phyloP scores from a whole-genome alignment of 441 rosid genomes.

The Gossypium gossypioides region DNA sequence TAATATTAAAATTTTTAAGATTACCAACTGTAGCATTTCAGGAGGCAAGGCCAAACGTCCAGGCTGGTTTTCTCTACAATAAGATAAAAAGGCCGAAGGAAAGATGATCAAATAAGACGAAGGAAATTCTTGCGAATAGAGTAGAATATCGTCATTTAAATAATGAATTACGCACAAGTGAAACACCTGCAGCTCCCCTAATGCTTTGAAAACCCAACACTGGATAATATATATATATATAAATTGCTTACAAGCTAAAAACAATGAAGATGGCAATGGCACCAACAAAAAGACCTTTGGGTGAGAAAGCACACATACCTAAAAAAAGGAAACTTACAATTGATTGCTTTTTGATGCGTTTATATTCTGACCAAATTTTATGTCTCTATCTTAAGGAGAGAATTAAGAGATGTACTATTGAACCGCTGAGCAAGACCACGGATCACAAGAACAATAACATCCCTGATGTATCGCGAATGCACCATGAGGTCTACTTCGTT shows the following conservation, averaged over 20 bases:
- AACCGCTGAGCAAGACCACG: slow-evolving; percentile 91
- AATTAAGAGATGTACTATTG: slow-evolving; percentile 92
- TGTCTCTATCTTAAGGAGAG: slow-evolving; percentile 80
- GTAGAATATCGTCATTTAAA: neutral
- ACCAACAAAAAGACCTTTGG: neutral
- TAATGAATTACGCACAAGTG: neutral
- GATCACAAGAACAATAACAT: slow-evolving; percentile 68
- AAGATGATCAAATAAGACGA: neutral
- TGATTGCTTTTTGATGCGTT: neutral
- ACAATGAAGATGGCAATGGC: neutral
- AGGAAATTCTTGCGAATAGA: neutral
- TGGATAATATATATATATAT: neutral
- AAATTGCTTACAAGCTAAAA: neutral
- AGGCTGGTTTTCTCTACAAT: neutral
- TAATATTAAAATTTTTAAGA: neutral
- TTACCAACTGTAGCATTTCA: neutral
- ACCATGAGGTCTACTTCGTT: slow-evolving; percentile 74
- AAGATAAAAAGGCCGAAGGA: too few species aligned
- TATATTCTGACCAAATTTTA: slow-evolving; percentile 17
- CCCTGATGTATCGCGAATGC: slow-evolving; percentile 69
- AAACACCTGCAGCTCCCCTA: neutral
- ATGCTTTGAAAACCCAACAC: neutral
- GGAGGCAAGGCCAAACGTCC: neutral
- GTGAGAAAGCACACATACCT: neutral
- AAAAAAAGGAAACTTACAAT: neutral